Base-by-base conservation (phyloP, 2,329 filamentous ascomycete genomes). In the Pseudogymnoascus destructans region DNA sequence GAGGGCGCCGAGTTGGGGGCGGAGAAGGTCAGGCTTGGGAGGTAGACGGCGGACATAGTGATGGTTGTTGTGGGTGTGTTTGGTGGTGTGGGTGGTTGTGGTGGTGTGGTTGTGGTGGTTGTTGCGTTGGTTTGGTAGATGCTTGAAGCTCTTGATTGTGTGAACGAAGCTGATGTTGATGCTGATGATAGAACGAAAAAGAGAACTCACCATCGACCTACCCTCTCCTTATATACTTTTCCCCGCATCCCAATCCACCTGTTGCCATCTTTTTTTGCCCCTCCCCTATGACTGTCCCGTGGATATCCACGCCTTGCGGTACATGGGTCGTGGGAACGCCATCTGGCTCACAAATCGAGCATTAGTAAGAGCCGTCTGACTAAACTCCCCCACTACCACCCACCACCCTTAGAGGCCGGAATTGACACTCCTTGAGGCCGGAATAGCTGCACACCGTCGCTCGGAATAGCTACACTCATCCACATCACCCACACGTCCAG, bases 221-320 rank as follows among this genome's bases (percentile, higher is more conserved):
- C n/a, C n/a, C n/a, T 52, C 23, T 52, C 25, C 46, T 52, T 52
- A 52, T 52, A 52, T 52, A 52, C 46, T 52, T 52, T 30, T 52
- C 30, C 23, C 19, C 23, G 15, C n/a, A 52, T 19, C 25, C 8
- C n/a, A 17, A 52, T 52, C 46, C 23, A 52, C 46, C 11, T n/a
- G 4, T 17, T 21, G n/a, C 46, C 46, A 52, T 52, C 8, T 17
- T 30, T 30, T 27, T 52, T 15, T 13, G 9, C 3, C 32, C 32
- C 9, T 15, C 15, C 19, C 25, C 25, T 52, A 52, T 52, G 46
- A 52, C 46, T 52, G 25, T 17, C 46, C 46, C 46, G 25, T 52
- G 25, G 46, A 52, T 52, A 52, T 52, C 46, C 46, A 52, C 46
- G 46, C 46, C 46, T 52, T 52, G 46, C 46, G 25, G 25, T 52